A percentile compares a stretch with the other conserved stretches of the same genome.
phyloP scores from a whole-genome alignment of 192 early-diverging fungal species.

The Chytriomyces confervae region DNA sequence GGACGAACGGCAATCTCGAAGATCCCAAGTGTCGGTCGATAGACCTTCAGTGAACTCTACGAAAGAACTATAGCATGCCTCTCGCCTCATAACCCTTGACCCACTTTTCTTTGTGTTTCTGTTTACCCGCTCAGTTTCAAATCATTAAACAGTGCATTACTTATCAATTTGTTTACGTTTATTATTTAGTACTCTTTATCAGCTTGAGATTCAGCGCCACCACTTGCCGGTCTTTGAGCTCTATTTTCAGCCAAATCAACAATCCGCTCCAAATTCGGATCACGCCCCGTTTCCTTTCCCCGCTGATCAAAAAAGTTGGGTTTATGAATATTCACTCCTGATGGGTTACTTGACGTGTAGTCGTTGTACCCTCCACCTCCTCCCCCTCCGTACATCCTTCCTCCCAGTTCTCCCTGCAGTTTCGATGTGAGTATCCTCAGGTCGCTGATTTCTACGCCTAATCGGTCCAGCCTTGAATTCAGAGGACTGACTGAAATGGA shows the following conservation, averaged over 20 bases:
- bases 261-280: slow-evolving; percentile 12
- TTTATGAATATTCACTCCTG: slow-evolving; percentile 18
- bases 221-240: background rate
- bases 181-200: too few relatives aligned
- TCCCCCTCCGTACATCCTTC: slow-evolving; percentile 15
- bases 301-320: background rate
- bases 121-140: too few relatives aligned
- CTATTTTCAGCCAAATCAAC: slow-evolving; percentile 19
- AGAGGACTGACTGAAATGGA: slow-evolving; percentile 23
- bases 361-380: background rate
- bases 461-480: slow-evolving; percentile 26
- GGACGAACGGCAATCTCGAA: background rate
- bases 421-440: slow-evolving; percentile 16
- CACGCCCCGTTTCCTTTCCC: background rate
- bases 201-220: too few relatives aligned
- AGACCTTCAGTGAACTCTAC: too few relatives aligned
- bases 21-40: background rate
- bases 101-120: too few relatives aligned
- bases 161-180: too few relatives aligned
- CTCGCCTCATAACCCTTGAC: too few relatives aligned
- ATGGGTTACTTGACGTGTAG: background rate
- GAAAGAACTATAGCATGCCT: too few relatives aligned
- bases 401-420: slow-evolving; percentile 29
- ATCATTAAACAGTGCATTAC: too few relatives aligned
- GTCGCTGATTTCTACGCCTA: slow-evolving; percentile 20